Conservation (phyloP, 164 flowering plant genomes). For the Taxillus chinensis region DNA sequence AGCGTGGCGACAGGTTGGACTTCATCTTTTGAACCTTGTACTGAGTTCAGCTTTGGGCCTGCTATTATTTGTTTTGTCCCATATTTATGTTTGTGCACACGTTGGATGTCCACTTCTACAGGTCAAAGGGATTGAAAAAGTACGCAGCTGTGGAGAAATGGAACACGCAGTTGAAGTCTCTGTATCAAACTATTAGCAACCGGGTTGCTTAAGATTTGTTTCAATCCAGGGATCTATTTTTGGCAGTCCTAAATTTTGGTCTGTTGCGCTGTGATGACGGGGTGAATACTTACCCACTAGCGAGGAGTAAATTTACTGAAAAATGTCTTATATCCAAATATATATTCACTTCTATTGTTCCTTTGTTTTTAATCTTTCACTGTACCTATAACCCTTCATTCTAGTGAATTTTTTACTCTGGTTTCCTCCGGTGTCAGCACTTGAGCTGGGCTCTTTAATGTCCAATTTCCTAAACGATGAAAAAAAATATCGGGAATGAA, state of each 20-base stretch:
- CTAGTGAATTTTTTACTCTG: too few relatives aligned
- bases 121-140: conserved; percentile 94
- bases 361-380: too few relatives aligned
- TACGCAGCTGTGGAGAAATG: conserved; percentile 90
- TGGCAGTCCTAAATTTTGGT: neutral
- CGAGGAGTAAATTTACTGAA: too few relatives aligned
- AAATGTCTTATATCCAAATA: too few relatives aligned
- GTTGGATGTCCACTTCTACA: conserved; percentile 16
- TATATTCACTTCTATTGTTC: too few relatives aligned
- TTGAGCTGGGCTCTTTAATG: too few relatives aligned
- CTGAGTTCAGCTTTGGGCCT: neutral
- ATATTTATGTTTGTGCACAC: neutral
- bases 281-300: too few relatives aligned
- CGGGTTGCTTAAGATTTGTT: conserved; percentile 39
- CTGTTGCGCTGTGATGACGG: too few relatives aligned
- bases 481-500: too few relatives aligned
- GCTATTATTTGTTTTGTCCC: neutral
- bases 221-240: neutral
- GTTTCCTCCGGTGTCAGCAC: too few relatives aligned
- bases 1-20: conserved; percentile 66
- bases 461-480: too few relatives aligned
- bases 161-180: conserved; percentile 86
- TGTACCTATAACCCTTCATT: too few relatives aligned
- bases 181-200: conserved; percentile 65
- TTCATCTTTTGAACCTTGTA: neutral